Evolutionary conservation across 2,329 filamentous ascomycete genomes (phyloP).

Genomic region (Diaporthe capsici): DNA sequence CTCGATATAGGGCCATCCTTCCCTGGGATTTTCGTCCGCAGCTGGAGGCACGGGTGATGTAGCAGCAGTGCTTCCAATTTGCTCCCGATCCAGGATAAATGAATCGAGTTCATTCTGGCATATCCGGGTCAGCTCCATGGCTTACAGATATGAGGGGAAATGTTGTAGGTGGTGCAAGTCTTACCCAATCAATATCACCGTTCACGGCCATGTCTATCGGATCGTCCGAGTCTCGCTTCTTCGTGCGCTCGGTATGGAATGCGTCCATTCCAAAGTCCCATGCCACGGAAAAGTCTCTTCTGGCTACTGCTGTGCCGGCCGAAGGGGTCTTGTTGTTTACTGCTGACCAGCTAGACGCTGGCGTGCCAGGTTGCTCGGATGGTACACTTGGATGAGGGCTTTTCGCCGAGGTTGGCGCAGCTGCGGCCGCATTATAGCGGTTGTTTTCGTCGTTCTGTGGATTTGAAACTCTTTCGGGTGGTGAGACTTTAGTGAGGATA

Average conservation of each 20-base stretch:
- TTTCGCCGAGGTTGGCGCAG: background rate
- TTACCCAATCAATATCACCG: conserved; percentile 39
- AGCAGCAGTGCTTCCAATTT: background rate
- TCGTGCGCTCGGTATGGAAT: conserved; percentile 27
- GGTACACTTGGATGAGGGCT: background rate
- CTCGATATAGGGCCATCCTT: conserved; percentile 36
- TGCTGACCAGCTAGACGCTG: conserved; percentile 18
- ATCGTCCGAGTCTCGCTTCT: background rate
- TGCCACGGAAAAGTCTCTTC: background rate
- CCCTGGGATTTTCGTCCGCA: background rate
- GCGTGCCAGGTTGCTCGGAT: background rate
- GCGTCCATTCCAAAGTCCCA: conserved; percentile 38
- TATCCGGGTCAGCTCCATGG: background rate
- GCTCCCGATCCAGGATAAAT: conserved; percentile 40
- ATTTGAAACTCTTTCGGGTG: background rate
- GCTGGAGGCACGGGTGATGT: background rate
- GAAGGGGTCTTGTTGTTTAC: conserved; percentile 42
- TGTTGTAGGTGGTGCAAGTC: background rate
- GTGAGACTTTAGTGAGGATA: conserved; percentile 55
- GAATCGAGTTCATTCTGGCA: conserved; percentile 37
- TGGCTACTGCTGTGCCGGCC: background rate
- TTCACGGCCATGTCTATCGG: conserved; percentile 16
- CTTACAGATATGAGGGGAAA: no score
- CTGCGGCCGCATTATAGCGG: background rate
- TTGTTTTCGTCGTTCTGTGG: background rate